These are phyloP conservation scores for Melastoma malabathricum DNA, from an alignment of 345 rosid genomes.

Conservation along the genomic window DNA sequence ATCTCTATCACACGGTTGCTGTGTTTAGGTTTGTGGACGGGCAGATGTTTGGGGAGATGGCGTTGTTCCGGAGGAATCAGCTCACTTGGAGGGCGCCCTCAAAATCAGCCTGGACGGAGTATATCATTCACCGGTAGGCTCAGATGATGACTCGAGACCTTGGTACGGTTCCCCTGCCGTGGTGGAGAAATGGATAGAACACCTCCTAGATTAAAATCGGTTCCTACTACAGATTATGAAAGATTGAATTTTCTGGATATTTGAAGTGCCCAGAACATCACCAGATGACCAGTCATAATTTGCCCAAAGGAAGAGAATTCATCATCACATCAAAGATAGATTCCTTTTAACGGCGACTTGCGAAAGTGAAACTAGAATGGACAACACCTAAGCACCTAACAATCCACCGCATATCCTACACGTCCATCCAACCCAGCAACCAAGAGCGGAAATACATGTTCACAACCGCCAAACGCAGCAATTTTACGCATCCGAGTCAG, in stretches of 20 bases:
- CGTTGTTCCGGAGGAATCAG: conserved; percentile 80
- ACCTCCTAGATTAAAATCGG: conserved; percentile 37
- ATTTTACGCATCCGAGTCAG: no score
- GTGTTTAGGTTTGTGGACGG: conserved; percentile 52
- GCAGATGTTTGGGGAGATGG: conserved; percentile 99
- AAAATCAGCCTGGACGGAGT: conserved; percentile 70
- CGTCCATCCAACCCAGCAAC: no score
- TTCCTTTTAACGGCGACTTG: no score
- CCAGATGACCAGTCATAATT: no score
- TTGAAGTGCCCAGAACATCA: background rate
- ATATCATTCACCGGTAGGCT: conserved; percentile 88
- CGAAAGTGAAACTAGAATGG: no score
- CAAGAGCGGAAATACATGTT: no score
- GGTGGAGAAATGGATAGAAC: conserved; percentile 60
- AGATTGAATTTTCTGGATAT: background rate
- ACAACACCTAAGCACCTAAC: no score
- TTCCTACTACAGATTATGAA: background rate
- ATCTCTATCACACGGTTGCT: background rate
- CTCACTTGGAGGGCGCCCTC: conserved; percentile 71
- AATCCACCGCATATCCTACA: no score
- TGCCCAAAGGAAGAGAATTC: no score
- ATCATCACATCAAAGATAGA: no score
- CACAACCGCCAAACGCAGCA: no score
- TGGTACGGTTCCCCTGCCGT: conserved; percentile 86
- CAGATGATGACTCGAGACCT: conserved; percentile 52